Evolutionary conservation across 306 rosid genomes (phyloP).

Genomic region (Lotus japonicus): DNA sequence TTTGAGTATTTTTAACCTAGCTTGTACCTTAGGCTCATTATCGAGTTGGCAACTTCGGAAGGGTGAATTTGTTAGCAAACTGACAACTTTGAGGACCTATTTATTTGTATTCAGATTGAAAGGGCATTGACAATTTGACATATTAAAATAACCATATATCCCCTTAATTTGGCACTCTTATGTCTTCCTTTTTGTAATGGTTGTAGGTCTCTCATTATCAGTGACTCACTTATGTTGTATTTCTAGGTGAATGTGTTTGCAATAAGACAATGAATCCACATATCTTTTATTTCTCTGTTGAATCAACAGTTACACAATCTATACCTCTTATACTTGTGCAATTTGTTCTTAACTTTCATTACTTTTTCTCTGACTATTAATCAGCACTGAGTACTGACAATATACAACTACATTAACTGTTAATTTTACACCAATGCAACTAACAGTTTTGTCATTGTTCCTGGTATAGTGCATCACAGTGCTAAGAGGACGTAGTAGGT

Average conservation of each 20-base stretch:
- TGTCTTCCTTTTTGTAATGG: neutral
- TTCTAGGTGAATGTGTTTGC: neutral
- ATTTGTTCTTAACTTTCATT: neutral
- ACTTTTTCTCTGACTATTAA: neutral
- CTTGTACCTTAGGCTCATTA: too few relatives aligned
- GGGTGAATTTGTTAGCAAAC: neutral
- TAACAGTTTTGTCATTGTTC: neutral
- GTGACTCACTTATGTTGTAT: neutral
- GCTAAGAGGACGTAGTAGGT: slow-evolving; percentile 67
- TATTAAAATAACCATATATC: too few relatives aligned
- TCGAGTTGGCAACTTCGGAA: neutral
- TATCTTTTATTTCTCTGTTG: slow-evolving; percentile 13
- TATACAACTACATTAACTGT: slow-evolving; percentile 16
- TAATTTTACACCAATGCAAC: neutral
- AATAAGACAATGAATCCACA: neutral
- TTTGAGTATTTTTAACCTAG: too few relatives aligned
- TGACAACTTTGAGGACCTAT: neutral
- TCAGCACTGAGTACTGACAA: neutral
- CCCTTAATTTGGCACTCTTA: too few relatives aligned
- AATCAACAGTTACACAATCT: slow-evolving; percentile 1
- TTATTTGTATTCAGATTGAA: neutral
- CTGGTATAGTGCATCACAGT: slow-evolving; percentile 27
- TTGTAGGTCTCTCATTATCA: neutral
- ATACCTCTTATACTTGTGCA: neutral
- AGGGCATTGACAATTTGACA: neutral